These are phyloP conservation scores for Cyclotella baltica DNA, from an alignment of 108 stramenopile species.

Conservation along the genomic window DNA sequence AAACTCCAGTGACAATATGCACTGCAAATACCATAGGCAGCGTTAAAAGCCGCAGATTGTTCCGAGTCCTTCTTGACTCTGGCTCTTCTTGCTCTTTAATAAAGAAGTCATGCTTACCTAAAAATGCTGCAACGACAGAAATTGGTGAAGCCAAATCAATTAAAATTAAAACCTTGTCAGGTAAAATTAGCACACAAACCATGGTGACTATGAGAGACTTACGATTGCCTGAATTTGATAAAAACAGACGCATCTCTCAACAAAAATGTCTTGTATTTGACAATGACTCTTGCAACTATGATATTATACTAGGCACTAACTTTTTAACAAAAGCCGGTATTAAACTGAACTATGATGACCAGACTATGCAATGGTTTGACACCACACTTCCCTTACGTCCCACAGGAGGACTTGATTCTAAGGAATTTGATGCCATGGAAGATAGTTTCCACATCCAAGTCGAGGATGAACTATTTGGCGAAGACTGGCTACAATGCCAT, in stretches of 20 bases:
- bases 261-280: conserved; percentile 17
- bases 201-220: conserved; percentile 4
- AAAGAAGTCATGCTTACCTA: conserved; percentile 1
- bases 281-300: conserved; percentile 13
- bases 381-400: neutral
- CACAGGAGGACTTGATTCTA: neutral
- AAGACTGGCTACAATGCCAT: neutral
- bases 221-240: conserved; percentile 31
- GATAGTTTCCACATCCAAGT: neutral
- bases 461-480: neutral
- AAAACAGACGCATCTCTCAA: conserved; percentile 15
- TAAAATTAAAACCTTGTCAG: neutral
- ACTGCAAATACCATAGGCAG: conserved; percentile 23
- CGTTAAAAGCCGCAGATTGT: neutral
- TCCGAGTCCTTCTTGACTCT: conserved; percentile 25
- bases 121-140: neutral
- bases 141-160: neutral
- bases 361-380: conserved; percentile 1
- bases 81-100: conserved; percentile 13
- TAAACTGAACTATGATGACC: neutral
- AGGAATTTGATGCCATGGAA: conserved; percentile 12
- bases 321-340: conserved; percentile 10
- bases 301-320: conserved; percentile 20
- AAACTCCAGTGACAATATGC: conserved; percentile 5
- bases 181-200: conserved; percentile 1